Evolutionary conservation across 768 basidiomycete genomes (phyloP).

Genomic region (Roridomyces roridus): DNA sequence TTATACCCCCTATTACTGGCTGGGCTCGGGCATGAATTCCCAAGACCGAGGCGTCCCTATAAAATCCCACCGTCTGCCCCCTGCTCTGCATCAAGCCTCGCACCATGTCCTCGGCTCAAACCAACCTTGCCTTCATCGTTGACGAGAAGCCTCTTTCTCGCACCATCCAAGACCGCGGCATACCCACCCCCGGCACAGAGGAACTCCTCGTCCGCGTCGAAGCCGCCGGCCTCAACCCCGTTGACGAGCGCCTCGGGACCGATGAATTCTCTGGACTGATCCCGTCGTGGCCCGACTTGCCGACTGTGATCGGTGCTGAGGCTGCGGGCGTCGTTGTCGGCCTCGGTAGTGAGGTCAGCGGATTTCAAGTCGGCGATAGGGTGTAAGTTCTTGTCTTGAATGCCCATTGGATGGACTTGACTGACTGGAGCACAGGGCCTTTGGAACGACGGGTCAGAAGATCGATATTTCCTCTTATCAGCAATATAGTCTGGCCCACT

Average conservation of each 20-base stretch:
- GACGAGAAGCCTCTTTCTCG: background rate
- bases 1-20: no score
- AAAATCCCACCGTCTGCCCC: no score
- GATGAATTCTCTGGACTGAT: no score
- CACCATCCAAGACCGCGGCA: constrained; percentile 16
- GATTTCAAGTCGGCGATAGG: constrained; percentile 56
- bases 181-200: constrained; percentile 51
- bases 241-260: constrained; percentile 8
- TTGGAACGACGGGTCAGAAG: background rate
- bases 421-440: constrained; percentile 1
- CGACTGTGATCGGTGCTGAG: no score
- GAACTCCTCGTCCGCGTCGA: constrained; percentile 57
- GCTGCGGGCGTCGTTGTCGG: constrained; percentile 55
- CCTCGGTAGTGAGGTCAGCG: constrained; percentile 56
- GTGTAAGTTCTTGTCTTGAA: constrained; percentile 49
- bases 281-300: constrained; percentile 24
- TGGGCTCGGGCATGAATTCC: no score
- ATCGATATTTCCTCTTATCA: background rate
- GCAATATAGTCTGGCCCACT: no score
- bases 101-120: no score
- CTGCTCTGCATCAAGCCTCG: no score
- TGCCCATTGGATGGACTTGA: no score
- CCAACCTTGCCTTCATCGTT: no score
- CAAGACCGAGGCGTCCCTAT: no score
- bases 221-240: constrained; percentile 60